Evolutionary conservation across 495 filamentous ascomycete genomes (phyloP).

Genomic region (Talaromyces liani): DNA sequence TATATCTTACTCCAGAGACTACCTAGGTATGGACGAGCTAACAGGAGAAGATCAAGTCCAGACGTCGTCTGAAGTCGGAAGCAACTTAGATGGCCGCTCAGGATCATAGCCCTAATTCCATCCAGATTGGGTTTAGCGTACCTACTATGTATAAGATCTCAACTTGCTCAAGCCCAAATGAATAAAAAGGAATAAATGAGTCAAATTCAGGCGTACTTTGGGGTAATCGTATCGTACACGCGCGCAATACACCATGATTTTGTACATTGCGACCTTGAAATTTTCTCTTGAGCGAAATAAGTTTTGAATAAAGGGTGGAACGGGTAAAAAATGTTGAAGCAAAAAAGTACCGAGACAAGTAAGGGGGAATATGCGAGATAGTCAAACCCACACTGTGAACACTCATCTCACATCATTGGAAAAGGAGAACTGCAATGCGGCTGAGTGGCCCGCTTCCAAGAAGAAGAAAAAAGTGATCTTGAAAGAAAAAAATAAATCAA

Average conservation of each 20-base stretch:
- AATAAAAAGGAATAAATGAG: not conserved
- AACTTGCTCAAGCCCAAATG: not conserved
- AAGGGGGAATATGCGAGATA: not conserved
- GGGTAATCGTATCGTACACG: conserved; percentile 3
- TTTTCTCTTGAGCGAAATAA: not conserved
- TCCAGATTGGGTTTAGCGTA: not conserved
- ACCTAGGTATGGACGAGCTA: not conserved
- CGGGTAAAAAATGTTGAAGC: not conserved
- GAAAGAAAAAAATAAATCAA: not conserved
- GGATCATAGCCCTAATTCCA: not conserved
- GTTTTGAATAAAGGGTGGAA: not conserved
- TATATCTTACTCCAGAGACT: not conserved
- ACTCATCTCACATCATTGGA: not conserved
- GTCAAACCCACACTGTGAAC: not conserved
- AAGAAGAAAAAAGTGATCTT: not conserved
- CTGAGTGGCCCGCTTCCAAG: not conserved
- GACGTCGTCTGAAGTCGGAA: not conserved
- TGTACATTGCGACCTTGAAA: not conserved
- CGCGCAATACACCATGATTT: conserved; percentile 1
- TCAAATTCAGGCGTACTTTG: conserved; percentile 2
- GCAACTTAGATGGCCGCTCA: not conserved
- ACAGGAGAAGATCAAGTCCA: not conserved
- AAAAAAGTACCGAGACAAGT: not conserved
- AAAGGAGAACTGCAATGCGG: not conserved
- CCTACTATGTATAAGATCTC: not conserved